Evolutionary conservation across 2,329 filamentous ascomycete species (phyloP).

Genomic region (Gnomoniopsis smithogilvyi): DNA sequence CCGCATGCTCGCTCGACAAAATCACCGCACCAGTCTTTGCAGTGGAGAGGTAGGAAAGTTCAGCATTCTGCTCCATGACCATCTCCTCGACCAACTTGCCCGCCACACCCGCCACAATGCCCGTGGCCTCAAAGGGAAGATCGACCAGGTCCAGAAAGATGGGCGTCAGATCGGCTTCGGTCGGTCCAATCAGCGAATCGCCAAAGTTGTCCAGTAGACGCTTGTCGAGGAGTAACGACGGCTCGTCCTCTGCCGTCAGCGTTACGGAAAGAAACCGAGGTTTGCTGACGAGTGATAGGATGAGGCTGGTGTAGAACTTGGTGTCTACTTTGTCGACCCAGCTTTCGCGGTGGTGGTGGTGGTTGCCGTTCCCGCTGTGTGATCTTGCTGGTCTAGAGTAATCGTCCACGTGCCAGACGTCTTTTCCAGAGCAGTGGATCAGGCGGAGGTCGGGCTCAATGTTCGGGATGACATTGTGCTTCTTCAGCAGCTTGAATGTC

Average conservation of each 20-base stretch:
- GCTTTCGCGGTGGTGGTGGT: constrained; percentile 31
- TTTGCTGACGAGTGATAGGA: constrained; percentile 57
- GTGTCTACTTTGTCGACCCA: constrained; percentile 62
- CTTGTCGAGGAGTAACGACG: constrained; percentile 71
- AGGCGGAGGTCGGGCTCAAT: constrained; percentile 68
- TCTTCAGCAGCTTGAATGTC: constrained; percentile 81
- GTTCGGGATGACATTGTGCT: constrained; percentile 69
- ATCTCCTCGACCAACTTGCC: constrained; percentile 76
- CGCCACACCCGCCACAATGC: constrained; percentile 92
- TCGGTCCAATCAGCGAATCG: constrained; percentile 73
- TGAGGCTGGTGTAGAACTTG: constrained; percentile 59
- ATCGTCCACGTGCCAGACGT: constrained; percentile 37
- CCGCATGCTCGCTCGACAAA: constrained; percentile 69
- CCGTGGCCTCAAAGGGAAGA: constrained; percentile 82
- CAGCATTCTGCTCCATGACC: constrained; percentile 53
- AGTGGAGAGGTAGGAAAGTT: constrained; percentile 89
- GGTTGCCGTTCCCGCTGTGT: constrained; percentile 34
- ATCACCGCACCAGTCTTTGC: constrained; percentile 88
- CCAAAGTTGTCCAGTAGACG: constrained; percentile 63
- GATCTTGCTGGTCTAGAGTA: constrained; percentile 32
- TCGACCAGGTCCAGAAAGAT: constrained; percentile 83
- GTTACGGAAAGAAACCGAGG: constrained; percentile 74
- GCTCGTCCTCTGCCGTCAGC: constrained; percentile 69
- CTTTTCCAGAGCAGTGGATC: constrained; percentile 75
- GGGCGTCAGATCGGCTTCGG: constrained; percentile 70